Conservation (phyloP, 164 flowering plant species). For the Santalum album region DNA sequence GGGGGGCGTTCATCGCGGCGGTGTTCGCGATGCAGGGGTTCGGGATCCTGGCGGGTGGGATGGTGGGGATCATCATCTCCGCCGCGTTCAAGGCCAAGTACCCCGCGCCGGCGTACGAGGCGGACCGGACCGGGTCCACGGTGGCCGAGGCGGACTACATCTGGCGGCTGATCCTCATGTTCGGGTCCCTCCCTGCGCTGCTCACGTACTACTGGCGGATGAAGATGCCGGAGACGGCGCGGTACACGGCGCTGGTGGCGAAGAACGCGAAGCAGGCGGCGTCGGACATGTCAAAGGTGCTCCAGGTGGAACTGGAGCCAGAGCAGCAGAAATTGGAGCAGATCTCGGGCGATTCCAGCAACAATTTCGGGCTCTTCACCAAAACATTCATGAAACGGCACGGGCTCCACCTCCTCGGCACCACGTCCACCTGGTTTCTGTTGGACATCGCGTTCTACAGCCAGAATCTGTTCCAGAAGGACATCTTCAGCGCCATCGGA, state of each 20-base stretch:
- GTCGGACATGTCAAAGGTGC: conserved; percentile 38
- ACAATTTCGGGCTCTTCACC: conserved; percentile 30
- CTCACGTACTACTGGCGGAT: conserved; percentile 63
- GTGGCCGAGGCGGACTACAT: conserved; percentile 31
- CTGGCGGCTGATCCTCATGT: conserved; percentile 39
- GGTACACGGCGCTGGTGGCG: conserved; percentile 58
- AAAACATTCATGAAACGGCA: conserved; percentile 27
- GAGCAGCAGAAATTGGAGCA: conserved; percentile 15
- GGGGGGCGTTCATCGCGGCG: conserved; percentile 18
- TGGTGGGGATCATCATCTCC: conserved; percentile 15
- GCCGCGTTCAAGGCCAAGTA: conserved; percentile 9
- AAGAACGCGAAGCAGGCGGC: conserved; percentile 48
- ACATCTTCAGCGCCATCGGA: conserved; percentile 29
- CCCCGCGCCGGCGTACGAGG: conserved; percentile 8
- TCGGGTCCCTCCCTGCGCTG: conserved; percentile 40
- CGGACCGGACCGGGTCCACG: conserved; percentile 12
- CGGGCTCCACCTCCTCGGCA: conserved; percentile 37
- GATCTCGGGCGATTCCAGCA: neutral
- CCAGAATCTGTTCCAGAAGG: conserved; percentile 39
- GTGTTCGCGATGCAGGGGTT: conserved; percentile 21
- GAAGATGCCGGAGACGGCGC: conserved; percentile 68
- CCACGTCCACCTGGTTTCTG: conserved; percentile 30
- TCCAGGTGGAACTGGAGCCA: conserved; percentile 28
- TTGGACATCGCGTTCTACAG: conserved; percentile 39
- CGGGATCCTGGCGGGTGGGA: conserved; percentile 20